phyloP scores from a whole-genome alignment of 371 early-diverging fungal genomes.

The Mucor piriformis region DNA sequence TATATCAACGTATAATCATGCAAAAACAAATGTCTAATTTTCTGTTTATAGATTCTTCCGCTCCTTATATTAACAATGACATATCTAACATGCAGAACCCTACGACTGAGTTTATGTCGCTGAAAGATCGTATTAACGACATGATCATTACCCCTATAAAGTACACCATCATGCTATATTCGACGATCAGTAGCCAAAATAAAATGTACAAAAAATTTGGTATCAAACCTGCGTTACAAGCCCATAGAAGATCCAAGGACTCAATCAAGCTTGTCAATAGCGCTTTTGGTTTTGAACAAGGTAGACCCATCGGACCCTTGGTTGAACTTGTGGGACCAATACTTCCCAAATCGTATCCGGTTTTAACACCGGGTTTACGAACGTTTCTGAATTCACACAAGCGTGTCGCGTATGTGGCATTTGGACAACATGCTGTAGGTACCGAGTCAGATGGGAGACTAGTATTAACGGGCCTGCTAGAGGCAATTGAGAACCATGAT shows the following conservation, averaged over 20 bases:
- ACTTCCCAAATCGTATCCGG: slow-evolving; percentile 19
- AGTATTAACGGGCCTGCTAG: slow-evolving; percentile 27
- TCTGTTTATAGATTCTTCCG: slow-evolving; percentile 14
- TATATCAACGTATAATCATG: not conserved
- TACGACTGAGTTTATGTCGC: slow-evolving; percentile 17
- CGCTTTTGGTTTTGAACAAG: slow-evolving; percentile 24
- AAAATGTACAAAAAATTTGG: slow-evolving; percentile 12
- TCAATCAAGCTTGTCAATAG: slow-evolving; percentile 27
- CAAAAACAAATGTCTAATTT: not conserved
- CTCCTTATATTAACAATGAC: slow-evolving; percentile 31
- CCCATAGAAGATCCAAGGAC: not conserved
- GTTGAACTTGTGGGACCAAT: slow-evolving; percentile 40
- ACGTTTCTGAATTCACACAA: slow-evolving; percentile 21
- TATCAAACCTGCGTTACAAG: not conserved
- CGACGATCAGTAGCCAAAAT: not conserved
- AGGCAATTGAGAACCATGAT: slow-evolving; percentile 16
- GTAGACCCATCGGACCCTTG: slow-evolving; percentile 36
- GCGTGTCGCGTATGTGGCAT: slow-evolving; percentile 39
- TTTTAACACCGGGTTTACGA: slow-evolving; percentile 10
- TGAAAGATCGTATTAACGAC: slow-evolving; percentile 19
- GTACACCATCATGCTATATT: not conserved
- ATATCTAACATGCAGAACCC: slow-evolving; percentile 4
- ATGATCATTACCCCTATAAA: not conserved
- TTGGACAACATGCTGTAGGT: slow-evolving; percentile 32
- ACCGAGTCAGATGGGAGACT: slow-evolving; percentile 4